Evolutionary conservation across 176 grass and related monocot species (phyloP).

Genomic region (Bonia amplexicaulis): DNA sequence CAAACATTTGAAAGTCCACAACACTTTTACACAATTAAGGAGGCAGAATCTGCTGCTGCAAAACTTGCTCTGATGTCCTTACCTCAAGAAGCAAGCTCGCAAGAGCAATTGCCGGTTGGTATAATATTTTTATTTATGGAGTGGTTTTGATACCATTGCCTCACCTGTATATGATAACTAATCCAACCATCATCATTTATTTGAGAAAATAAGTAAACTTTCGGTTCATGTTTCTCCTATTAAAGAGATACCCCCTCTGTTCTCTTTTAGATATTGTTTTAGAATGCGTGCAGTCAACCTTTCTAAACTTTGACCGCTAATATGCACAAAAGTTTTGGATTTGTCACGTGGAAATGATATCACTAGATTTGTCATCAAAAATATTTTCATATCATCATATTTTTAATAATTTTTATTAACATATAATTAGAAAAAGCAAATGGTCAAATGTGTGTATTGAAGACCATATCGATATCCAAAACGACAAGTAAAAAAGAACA

Average conservation of each 20-base stretch:
- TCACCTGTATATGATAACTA: slow-evolving; percentile 8
- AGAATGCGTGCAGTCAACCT: no score
- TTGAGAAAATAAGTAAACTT: neutral
- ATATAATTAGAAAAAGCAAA: no score
- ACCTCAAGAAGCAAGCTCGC: slow-evolving; percentile 44
- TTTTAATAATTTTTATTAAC: no score
- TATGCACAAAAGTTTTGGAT: no score
- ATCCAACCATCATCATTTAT: neutral
- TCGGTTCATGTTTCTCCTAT: neutral
- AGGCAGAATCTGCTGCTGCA: slow-evolving; percentile 72
- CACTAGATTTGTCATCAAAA: no score
- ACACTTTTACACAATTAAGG: slow-evolving; percentile 44
- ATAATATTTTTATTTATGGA: slow-evolving; percentile 6
- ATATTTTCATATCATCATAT: no score
- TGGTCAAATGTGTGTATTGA: no score
- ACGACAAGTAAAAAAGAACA: no score
- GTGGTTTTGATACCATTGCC: neutral
- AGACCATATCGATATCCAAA: no score
- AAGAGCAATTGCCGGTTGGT: slow-evolving; percentile 34
- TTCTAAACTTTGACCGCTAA: no score
- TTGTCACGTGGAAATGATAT: no score
- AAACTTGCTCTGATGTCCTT: slow-evolving; percentile 64
- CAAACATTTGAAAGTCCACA: slow-evolving; percentile 56
- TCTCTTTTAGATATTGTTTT: no score
- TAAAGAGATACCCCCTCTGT: neutral